Base-by-base conservation (phyloP, 371 early-diverging fungal species). In the Mortierella sp. region DNA sequence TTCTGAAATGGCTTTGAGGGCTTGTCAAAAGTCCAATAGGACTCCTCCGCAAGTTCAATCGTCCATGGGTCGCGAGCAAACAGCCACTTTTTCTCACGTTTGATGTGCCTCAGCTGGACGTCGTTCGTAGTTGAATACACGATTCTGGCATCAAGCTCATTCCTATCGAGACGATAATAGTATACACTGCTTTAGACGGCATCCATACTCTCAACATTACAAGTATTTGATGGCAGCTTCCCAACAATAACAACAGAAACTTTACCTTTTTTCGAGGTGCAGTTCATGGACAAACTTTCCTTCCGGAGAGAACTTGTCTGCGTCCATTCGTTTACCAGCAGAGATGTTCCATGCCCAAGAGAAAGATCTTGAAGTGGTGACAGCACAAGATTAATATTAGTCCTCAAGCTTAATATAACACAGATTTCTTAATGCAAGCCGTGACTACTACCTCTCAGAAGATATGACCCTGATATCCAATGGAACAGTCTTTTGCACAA, bases 291-390 rank as follows among this genome's bases (percentile, higher is more conserved):
- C 76, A 62, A 75, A 81, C 14, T 47, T 54, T 11, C 73, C 73
- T 22, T 81, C 76, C 5, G 73, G 64, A 20, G 76, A 70, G 40
- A 66, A 70, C 57, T 76, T 72, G 61, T 83, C 83, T 5, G 49
- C 40, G 1, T 63, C 49, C 9, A 73, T 45, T 37, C 77, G 72
- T 51, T 49, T 72, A 32, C 64, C 71, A 22, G 73, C 51, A 1
- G 70, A 43, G n/a, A 81, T 45, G 18, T 52, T 66, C 83, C 83
- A 81, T 22, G 76, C 64, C 83, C 83, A 81, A 8, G 70, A 72
- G 49, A 72, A 70, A 9, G 24, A 49, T 22, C 83, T 81, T 59
- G 16, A 35, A 30, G 30, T 12, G 28, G 52, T 26, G 20, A 3
- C n/a, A 0, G 40, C 2, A 57, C 16, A 40, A 51, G 54, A 32